Evolutionary conservation across 768 basidiomycete genomes (phyloP).

Genomic region (Kwoniella botswanensis): DNA sequence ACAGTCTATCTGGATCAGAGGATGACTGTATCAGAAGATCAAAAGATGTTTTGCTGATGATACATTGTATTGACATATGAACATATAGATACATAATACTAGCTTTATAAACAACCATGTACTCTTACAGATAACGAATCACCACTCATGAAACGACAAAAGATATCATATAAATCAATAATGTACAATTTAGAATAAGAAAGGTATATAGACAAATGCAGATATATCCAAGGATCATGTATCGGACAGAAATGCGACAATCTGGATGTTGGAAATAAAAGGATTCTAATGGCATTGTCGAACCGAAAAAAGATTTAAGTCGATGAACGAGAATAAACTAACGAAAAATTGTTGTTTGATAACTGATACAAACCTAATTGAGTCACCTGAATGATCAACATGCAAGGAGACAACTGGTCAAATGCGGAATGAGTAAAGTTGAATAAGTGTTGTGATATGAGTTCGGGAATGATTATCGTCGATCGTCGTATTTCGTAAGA

Average conservation of each 20-base stretch:
- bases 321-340: background rate
- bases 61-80: background rate
- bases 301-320: background rate
- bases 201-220: background rate
- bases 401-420: background rate
- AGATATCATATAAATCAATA: background rate
- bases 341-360: background rate
- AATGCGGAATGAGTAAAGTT: background rate
- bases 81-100: constrained; percentile 26
- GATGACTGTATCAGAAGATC: background rate
- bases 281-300: background rate
- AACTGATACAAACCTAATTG: no score
- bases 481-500: background rate
- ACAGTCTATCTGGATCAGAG: no score
- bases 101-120: constrained; percentile 22
- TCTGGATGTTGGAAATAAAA: background rate
- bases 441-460: background rate
- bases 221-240: background rate
- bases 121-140: background rate
- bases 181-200: background rate
- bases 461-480: background rate
- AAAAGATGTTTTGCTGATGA: background rate
- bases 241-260: background rate
- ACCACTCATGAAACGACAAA: background rate
- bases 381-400: background rate